A percentile compares a stretch with the other conserved stretches of the same genome.
phyloP scores from a whole-genome alignment of 192 early-diverging fungal genomes.

The Lunasporangiospora selenospora region DNA sequence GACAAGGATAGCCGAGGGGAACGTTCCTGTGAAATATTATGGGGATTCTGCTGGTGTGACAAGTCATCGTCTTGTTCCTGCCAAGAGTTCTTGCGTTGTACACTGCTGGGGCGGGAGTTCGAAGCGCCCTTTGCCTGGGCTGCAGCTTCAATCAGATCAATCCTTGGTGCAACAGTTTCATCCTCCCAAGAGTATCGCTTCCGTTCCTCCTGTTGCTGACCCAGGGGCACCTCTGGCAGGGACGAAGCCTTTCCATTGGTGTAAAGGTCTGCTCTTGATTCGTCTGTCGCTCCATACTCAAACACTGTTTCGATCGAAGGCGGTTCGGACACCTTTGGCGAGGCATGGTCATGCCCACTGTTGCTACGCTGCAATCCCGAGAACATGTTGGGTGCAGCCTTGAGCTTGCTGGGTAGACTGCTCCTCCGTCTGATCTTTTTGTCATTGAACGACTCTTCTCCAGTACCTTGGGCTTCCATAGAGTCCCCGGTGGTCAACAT shows the following conservation, averaged over 20 bases:
- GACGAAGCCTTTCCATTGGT: background rate
- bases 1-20: too few species aligned
- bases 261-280: too few species aligned
- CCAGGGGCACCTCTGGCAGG: background rate
- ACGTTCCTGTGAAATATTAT: too few species aligned
- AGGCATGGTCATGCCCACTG: too few species aligned
- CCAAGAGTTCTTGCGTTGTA: conserved; percentile 27
- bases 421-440: conserved; percentile 19
- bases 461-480: background rate
- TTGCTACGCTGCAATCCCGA: conserved; percentile 12
- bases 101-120: background rate
- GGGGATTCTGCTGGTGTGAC: too few species aligned
- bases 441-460: conserved; percentile 9
- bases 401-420: conserved; percentile 42
- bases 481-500: background rate
- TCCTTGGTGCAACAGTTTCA: conserved; percentile 22
- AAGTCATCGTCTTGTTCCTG: background rate
- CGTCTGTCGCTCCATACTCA: too few species aligned
- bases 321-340: too few species aligned
- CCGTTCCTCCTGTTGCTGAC: background rate
- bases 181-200: conserved; percentile 45
- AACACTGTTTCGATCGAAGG: too few species aligned
- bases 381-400: conserved; percentile 14
- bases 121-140: too few species aligned
- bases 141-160: conserved; percentile 18